phyloP scores from a whole-genome alignment of 2,329 filamentous ascomycete genomes.

The Fonsecaea multimorphosa region DNA sequence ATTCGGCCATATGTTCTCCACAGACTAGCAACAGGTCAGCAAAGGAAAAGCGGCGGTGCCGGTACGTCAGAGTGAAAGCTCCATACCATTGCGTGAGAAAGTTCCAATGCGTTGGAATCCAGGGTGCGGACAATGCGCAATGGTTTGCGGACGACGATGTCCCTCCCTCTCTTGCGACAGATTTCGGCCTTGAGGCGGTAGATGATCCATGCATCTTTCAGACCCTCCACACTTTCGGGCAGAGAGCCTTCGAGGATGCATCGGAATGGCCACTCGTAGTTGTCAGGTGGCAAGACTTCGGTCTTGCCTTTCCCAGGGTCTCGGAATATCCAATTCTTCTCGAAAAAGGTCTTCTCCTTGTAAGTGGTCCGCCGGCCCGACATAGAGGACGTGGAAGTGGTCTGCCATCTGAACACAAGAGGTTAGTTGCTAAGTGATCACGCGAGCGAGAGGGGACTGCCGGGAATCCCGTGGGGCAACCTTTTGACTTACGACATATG shows the following conservation, averaged over 20 bases:
- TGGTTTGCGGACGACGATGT: conserved; percentile 79
- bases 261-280: conserved; percentile 85
- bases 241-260: conserved; percentile 69
- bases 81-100: conserved; percentile 81
- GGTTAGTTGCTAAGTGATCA: conserved; percentile 27
- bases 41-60: conserved; percentile 4
- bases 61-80: conserved; percentile 25
- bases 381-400: conserved; percentile 42
- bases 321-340: conserved; percentile 74
- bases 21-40: conserved; percentile 58
- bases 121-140: conserved; percentile 78
- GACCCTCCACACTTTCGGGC: conserved; percentile 88
- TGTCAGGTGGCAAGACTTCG: conserved; percentile 70
- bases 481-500: conserved; percentile 67
- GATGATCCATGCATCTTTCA: conserved; percentile 82
- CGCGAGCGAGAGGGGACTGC: conserved; percentile 24
- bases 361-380: conserved; percentile 36
- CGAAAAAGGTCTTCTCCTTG: conserved; percentile 62
- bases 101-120: conserved; percentile 75
- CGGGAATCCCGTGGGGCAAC: conserved; percentile 19
- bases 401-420: conserved; percentile 33
- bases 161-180: conserved; percentile 86
- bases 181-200: conserved; percentile 93
- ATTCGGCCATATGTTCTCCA: conserved; percentile 97
- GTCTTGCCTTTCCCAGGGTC: conserved; percentile 56